These are phyloP conservation scores for Gracilaria caudata DNA, from an alignment of 23 red algal genomes.

Conservation along the genomic window DNA sequence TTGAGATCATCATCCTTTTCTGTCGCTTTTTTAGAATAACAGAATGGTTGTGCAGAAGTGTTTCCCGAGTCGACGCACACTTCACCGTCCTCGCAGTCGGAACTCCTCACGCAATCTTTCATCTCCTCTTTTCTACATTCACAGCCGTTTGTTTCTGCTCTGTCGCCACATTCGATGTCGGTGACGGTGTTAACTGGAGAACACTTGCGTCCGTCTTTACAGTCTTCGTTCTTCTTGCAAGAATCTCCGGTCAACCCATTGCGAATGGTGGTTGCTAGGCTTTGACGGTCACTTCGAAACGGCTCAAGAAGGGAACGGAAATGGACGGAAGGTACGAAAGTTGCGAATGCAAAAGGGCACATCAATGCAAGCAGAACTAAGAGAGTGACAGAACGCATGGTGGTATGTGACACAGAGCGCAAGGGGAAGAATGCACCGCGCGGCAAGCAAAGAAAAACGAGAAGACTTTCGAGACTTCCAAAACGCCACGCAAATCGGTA, in stretches of 20 bases:
- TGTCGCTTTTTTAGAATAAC: conserved; percentile 7
- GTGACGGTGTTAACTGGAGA: not conserved
- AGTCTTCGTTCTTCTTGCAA: conserved; percentile 32
- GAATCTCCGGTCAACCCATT: conserved; percentile 44
- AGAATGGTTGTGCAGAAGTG: conserved; percentile 17
- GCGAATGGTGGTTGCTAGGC: not conserved
- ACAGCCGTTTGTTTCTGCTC: not conserved
- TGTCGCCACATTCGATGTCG: conserved; percentile 21
- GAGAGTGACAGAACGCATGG: not conserved
- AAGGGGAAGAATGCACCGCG: too few relatives aligned
- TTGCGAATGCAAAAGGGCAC: not conserved
- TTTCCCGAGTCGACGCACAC: conserved; percentile 25
- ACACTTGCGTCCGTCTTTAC: conserved; percentile 26
- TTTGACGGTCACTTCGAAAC: not conserved
- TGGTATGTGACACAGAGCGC: not conserved
- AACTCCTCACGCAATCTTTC: not conserved
- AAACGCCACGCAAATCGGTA: too few relatives aligned
- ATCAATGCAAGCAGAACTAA: not conserved
- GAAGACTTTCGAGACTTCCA: too few relatives aligned
- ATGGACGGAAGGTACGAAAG: not conserved
- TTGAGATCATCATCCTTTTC: conserved; percentile 29
- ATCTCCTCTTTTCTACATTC: conserved; percentile 17
- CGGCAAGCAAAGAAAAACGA: too few relatives aligned
- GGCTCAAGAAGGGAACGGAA: not conserved
- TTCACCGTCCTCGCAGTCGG: conserved; percentile 36